Base-by-base conservation (phyloP, 768 basidiomycete species). In the Tricholoma sp. region DNA sequence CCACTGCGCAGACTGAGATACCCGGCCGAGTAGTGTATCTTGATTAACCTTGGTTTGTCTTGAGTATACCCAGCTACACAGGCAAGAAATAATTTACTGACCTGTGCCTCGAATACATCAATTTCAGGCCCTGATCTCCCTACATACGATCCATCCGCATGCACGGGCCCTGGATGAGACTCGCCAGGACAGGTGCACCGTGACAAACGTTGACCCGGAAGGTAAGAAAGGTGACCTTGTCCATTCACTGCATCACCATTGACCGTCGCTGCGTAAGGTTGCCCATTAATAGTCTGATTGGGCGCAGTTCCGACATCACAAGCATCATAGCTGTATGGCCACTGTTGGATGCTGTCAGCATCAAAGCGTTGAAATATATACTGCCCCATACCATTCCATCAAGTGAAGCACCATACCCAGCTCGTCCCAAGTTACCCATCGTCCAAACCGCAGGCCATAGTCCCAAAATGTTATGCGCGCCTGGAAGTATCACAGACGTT, bases 51-150 rank as follows among this genome's bases (percentile, higher is more conserved):
- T 69, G 24, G 54, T 58, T 24, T 24, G n/a, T 41, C 41, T 34
- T 36, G 34, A 15, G 11, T 10, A n/a, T n/a, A 12, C 7, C 6
- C 20, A 48, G 24, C 15, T 2, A 42, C 8, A 20, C 2, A 47
- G 34, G 34, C 20, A 20, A 39, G n/a, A 8, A 29, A 36, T 18
- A 45, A 45, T 13, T 8, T 10, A 39, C 63, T 61, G 57, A 69
- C 83, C 71, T 89, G 85, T 6, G 93, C 92, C 72, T 95, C 94
- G 56, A 96, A 86, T 47, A 96, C 68, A 68, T 96, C 94, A 51
- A 95, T 94, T 69, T 96, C 93, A 1, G 94, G 94, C 4, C 94
- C 91, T 3, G 87, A 70, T 18, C 94, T 77, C 1, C 93, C 94
- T 2, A 89, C 85, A 68, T 83, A 93, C 0, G 83, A 78, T 1